Percentiles rank a stretch among this genome's conserved stretches.
Evolutionary conservation across 2,329 filamentous ascomycete genomes (phyloP).

Genomic region (Aspergillus sp.): DNA sequence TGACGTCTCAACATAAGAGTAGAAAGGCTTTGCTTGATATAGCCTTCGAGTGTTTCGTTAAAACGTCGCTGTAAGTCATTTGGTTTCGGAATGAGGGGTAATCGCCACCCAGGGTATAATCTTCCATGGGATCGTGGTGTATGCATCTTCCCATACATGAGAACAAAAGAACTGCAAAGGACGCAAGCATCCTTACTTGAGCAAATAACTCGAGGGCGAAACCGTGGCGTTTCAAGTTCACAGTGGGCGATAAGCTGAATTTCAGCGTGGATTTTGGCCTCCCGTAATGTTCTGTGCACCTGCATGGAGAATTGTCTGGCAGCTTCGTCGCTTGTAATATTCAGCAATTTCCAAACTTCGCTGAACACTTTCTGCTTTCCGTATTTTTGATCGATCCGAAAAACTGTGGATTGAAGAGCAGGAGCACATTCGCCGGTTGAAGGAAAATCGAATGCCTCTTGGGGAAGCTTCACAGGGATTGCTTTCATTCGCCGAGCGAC

Average conservation of each 20-base stretch:
- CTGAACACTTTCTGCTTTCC: too few species aligned
- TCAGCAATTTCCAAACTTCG: too few species aligned
- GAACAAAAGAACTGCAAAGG: constrained; percentile 13
- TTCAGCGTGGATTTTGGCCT: constrained; percentile 13
- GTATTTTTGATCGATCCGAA: too few species aligned
- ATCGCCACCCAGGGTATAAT: constrained; percentile 10
- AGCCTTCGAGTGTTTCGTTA: constrained; percentile 3
- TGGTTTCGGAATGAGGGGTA: constrained; percentile 7
- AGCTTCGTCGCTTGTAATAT: too few species aligned
- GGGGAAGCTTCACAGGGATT: too few species aligned
- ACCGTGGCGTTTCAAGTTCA: constrained; percentile 7
- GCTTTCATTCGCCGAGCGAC: too few species aligned
- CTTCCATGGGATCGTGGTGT: constrained; percentile 12
- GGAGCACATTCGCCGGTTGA: too few species aligned
- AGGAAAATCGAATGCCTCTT: too few species aligned
- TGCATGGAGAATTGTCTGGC: background rate
- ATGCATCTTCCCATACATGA: constrained; percentile 8
- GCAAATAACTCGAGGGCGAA: constrained; percentile 11
- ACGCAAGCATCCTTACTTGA: constrained; percentile 20
- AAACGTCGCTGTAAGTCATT: constrained; percentile 6
- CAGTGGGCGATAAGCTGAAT: constrained; percentile 15
- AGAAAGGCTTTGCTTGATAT: constrained; percentile 4
- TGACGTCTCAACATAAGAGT: constrained; percentile 4
- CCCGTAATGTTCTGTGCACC: background rate
- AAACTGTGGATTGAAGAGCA: too few species aligned